A percentile compares a stretch with the other conserved stretches of the same genome.
Evolutionary conservation across 2,329 filamentous ascomycete genomes (phyloP).

Genomic region (Calonectria hawksworthii): DNA sequence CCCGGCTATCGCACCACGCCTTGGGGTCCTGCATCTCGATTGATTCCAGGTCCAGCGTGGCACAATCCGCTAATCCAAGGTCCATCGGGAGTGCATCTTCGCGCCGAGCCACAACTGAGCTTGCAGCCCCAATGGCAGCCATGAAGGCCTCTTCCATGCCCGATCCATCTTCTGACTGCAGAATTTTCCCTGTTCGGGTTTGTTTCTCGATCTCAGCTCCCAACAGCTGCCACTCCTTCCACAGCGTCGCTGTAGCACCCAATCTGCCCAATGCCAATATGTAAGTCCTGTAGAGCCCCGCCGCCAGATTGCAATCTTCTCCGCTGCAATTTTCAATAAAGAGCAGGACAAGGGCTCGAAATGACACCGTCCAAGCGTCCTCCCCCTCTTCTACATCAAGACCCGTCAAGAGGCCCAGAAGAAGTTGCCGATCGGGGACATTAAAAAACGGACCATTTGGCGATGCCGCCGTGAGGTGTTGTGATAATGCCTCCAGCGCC

Average conservation of each 20-base stretch:
- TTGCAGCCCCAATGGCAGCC: conserved; percentile 30
- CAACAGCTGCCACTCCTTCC: conserved; percentile 47
- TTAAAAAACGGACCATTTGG: conserved; percentile 15
- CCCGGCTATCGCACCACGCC: conserved; percentile 26
- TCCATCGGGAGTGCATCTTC: conserved; percentile 29
- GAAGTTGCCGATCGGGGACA: conserved; percentile 36
- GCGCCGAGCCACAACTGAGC: conserved; percentile 36
- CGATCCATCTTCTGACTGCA: conserved; percentile 1
- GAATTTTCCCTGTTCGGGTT: not conserved
- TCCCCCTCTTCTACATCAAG: conserved; percentile 42
- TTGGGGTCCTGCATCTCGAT: conserved; percentile 32
- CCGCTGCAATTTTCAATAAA: conserved; percentile 18
- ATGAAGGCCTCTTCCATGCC: conserved; percentile 31
- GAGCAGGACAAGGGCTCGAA: conserved; percentile 41
- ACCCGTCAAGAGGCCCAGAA: conserved; percentile 49
- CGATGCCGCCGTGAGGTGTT: conserved; percentile 22
- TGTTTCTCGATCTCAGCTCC: conserved; percentile 14
- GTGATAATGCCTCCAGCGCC: conserved; percentile 36
- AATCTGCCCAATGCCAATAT: conserved; percentile 48
- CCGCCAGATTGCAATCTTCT: conserved; percentile 10
- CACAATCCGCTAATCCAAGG: conserved; percentile 36
- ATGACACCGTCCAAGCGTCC: conserved; percentile 36
- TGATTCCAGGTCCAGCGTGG: conserved; percentile 35
- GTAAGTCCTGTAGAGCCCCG: conserved; percentile 44
- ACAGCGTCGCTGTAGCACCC: conserved; percentile 49